These are phyloP conservation scores for Parachaetomium inaequale DNA, from an alignment of 495 filamentous ascomycete species.

Conservation along the genomic window DNA sequence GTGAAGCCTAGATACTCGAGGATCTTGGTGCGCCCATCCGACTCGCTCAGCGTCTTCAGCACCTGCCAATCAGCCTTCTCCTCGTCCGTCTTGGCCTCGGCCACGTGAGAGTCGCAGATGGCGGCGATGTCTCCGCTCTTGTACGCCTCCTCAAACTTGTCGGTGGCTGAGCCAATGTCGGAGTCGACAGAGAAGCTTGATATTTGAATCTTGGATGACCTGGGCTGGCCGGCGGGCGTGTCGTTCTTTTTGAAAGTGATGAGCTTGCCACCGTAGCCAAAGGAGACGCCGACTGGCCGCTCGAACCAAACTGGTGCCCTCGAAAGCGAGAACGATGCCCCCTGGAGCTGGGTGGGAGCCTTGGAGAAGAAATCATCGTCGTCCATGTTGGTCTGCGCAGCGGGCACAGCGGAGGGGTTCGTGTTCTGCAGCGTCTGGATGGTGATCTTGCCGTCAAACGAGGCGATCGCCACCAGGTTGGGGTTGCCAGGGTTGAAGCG, in stretches of 20 bases:
- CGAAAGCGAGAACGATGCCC: conserved; percentile 76
- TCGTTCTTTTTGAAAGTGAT: conserved; percentile 65
- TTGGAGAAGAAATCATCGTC: conserved; percentile 96
- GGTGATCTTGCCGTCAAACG: conserved; percentile 92
- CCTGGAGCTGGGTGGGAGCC: conserved; percentile 86
- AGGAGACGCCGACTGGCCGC: conserved; percentile 79
- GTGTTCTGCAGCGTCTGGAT: conserved; percentile 93
- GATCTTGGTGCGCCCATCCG: conserved; percentile 74
- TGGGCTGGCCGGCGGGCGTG: conserved; percentile 53
- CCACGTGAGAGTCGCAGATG: conserved; percentile 78
- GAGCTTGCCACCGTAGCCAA: conserved; percentile 94
- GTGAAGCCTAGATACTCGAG: conserved; percentile 84
- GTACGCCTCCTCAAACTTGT: conserved; percentile 80
- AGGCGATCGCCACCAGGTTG: conserved; percentile 84
- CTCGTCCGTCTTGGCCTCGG: conserved; percentile 71
- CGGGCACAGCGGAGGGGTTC: conserved; percentile 58
- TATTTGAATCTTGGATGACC: conserved; percentile 76
- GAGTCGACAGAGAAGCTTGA: conserved; percentile 85
- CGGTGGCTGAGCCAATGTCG: conserved; percentile 74
- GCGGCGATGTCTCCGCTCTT: conserved; percentile 68
- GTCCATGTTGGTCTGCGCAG: conserved; percentile 58
- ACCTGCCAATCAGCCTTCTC: conserved; percentile 96
- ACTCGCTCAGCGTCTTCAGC: conserved; percentile 79
- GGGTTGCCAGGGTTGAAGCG: conserved; percentile 93
- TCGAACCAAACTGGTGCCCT: conserved; percentile 91